Evolutionary conservation across 2,329 filamentous ascomycete genomes (phyloP).

Genomic region (Neopestalotiopsis sp.): DNA sequence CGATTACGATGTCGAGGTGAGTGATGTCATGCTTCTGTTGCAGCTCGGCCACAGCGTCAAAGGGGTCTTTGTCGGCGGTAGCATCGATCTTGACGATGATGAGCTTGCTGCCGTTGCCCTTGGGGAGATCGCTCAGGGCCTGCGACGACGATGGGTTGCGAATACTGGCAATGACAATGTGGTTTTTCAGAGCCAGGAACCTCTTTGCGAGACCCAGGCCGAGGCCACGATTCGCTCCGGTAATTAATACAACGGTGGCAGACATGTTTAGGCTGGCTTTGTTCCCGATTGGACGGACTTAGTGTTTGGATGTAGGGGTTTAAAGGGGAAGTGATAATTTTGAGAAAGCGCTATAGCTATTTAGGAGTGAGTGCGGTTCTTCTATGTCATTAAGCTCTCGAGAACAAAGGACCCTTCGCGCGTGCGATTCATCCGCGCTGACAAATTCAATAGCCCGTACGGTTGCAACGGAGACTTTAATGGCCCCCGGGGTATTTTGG

Average conservation of each 20-base stretch:
- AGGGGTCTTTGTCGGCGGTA: background rate
- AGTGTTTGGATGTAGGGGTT: too few species aligned
- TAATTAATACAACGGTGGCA: background rate
- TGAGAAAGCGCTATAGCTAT: too few species aligned
- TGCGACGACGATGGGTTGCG: background rate
- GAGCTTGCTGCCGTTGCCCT: background rate
- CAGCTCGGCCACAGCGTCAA: background rate
- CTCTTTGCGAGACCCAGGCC: background rate
- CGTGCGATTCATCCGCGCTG: too few species aligned
- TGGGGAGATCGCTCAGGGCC: background rate
- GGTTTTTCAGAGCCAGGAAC: background rate
- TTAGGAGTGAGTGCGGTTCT: too few species aligned
- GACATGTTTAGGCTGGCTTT: too few species aligned
- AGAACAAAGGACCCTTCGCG: too few species aligned
- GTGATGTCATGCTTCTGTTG: background rate
- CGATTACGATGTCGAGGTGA: background rate
- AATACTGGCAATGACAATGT: background rate
- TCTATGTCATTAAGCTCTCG: too few species aligned
- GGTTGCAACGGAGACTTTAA: too few species aligned
- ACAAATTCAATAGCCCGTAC: too few species aligned
- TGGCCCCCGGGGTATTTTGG: too few species aligned
- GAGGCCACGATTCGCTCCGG: background rate
- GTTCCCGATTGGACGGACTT: too few species aligned
- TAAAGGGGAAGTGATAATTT: too few species aligned
- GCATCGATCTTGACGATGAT: slow-evolving; percentile 13